A percentile compares a stretch with the other conserved stretches of the same genome.
Conservation (phyloP, 31 red algal genomes). For the Odonthalia washingtoniensis region DNA sequence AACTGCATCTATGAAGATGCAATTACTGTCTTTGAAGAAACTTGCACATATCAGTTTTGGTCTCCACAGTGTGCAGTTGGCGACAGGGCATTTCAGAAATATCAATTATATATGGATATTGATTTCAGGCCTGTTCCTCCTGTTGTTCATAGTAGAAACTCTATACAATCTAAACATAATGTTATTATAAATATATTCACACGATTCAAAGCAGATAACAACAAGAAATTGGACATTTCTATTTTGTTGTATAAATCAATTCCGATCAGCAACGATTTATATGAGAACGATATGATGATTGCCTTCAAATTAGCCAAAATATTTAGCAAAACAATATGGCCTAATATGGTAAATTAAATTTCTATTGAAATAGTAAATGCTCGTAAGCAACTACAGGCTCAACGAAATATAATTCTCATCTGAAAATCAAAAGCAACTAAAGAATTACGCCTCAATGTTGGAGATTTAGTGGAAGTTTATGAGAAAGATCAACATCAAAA, state of each 20-base stretch:
- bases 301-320: conserved; percentile 12
- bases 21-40: neutral
- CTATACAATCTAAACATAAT: neutral
- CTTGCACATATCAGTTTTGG: conserved; percentile 27
- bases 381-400: neutral
- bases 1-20: conserved; percentile 21
- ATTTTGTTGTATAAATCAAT: neutral
- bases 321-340: neutral
- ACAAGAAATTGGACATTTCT: neutral
- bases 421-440: neutral
- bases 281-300: conserved; percentile 13
- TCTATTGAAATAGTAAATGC: conserved; percentile 8
- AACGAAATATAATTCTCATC: neutral
- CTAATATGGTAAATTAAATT: neutral
- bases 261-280: neutral
- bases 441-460: neutral
- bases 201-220: neutral
- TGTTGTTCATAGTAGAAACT: neutral
- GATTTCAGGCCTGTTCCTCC: neutral
- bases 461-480: neutral
- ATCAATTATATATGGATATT: neutral
- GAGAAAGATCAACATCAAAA: neutral
- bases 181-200: neutral
- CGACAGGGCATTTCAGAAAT: conserved; percentile 8
- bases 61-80: neutral